A percentile compares a stretch with the other conserved stretches of the same genome.
These are phyloP conservation scores for Drechslerella stenobrocha DNA, from an alignment of 2,329 filamentous ascomycete genomes.

Conservation along the genomic window DNA sequence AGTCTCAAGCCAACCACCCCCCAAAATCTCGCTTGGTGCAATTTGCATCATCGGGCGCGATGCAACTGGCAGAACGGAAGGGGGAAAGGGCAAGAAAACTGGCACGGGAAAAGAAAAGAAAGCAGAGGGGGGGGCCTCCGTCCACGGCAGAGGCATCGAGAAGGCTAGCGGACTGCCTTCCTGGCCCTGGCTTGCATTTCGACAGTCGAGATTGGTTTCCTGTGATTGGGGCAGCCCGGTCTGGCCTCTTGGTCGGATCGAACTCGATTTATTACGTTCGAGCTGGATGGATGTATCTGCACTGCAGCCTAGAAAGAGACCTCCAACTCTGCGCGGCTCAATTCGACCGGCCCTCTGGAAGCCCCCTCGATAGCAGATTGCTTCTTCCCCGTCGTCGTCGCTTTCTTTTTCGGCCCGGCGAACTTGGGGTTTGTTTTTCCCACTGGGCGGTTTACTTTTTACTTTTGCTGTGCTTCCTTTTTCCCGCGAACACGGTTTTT, in stretches of 20 bases:
- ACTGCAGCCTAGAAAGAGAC: constrained; percentile 42
- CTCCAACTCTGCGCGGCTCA: constrained; percentile 45
- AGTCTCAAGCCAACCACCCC: constrained; percentile 34
- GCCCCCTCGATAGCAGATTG: constrained; percentile 3
- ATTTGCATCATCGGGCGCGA: constrained; percentile 46
- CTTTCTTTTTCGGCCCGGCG: constrained; percentile 7
- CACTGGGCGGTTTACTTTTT: constrained; percentile 10
- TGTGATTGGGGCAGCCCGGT: constrained; percentile 1
- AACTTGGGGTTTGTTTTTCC: not conserved
- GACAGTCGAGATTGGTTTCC: not conserved
- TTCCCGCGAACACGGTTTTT: constrained; percentile 21
- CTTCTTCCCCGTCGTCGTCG: constrained; percentile 6
- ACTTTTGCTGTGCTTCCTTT: not conserved
- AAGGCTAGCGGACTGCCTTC: constrained; percentile 5
- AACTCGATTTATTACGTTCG: not conserved
- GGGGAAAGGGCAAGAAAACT: constrained; percentile 21
- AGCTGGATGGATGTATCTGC: constrained; percentile 25
- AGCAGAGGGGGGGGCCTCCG: constrained; percentile 18
- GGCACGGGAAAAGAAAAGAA: constrained; percentile 8
- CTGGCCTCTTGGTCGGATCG: not conserved
- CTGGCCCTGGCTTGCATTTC: constrained; percentile 7
- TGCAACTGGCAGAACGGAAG: constrained; percentile 24
- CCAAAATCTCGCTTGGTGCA: constrained; percentile 42
- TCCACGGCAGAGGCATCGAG: not conserved
- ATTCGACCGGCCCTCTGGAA: constrained; percentile 15